Conservation (phyloP, 306 rosid species). For the Dalbergia oliveri region DNA sequence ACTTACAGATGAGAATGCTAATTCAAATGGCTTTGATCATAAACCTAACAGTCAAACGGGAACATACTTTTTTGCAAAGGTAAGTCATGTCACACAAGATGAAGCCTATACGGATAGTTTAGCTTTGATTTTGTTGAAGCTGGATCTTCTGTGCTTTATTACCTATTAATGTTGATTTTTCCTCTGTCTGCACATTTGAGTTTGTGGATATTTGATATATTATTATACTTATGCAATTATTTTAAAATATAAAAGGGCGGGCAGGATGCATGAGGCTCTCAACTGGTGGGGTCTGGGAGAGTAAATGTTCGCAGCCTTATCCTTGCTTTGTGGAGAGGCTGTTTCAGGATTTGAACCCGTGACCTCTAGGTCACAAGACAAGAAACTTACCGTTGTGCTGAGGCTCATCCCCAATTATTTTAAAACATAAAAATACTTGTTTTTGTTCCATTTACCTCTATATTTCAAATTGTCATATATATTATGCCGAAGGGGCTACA, state of each 20-base stretch:
- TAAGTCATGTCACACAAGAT: constrained; percentile 39
- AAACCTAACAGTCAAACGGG: constrained; percentile 54
- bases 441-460: background rate
- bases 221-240: constrained; percentile 23
- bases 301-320: too few relatives aligned
- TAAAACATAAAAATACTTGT: background rate
- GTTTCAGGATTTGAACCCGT: too few relatives aligned
- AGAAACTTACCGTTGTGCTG: too few relatives aligned
- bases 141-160: constrained; percentile 31
- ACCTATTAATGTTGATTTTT: background rate
- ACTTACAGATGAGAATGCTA: constrained; percentile 53
- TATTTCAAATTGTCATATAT: constrained; percentile 2
- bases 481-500: background rate
- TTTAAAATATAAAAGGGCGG: background rate
- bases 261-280: too few relatives aligned
- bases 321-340: too few relatives aligned
- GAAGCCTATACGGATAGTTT: too few relatives aligned
- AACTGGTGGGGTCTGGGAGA: too few relatives aligned
- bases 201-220: constrained; percentile 4
- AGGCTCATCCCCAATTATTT: background rate
- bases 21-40: constrained; percentile 53
- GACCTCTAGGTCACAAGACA: too few relatives aligned
- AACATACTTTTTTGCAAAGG: constrained; percentile 73
- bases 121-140: background rate
- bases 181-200: constrained; percentile 6